phyloP scores from a whole-genome alignment of 768 basidiomycete genomes.

The Pleurotus djamor region DNA sequence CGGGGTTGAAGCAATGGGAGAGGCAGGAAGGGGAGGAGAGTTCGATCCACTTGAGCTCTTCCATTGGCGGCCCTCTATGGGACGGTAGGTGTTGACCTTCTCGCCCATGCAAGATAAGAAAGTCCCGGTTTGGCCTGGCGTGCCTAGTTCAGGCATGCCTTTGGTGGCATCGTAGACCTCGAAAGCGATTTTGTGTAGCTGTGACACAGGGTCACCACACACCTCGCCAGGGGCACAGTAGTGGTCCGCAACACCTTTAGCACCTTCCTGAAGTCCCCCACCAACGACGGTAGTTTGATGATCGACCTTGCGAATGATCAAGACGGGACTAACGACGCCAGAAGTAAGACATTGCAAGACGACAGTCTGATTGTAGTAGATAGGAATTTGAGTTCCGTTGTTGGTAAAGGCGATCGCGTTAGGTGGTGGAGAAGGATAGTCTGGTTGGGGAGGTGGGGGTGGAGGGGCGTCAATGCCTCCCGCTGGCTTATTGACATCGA shows the following conservation, averaged over 20 bases:
- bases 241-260: conserved; percentile 81
- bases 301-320: conserved; percentile 94
- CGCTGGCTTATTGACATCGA: conserved; percentile 84
- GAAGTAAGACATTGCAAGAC: conserved; percentile 94
- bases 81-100: conserved; percentile 89
- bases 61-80: conserved; percentile 83
- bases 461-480: conserved; percentile 76
- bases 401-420: conserved; percentile 86
- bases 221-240: conserved; percentile 84
- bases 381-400: conserved; percentile 82
- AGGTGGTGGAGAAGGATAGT: conserved; percentile 90
- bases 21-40: conserved; percentile 64
- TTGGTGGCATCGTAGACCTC: conserved; percentile 80
- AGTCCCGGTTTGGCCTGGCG: conserved; percentile 74
- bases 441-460: conserved; percentile 80
- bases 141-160: conserved; percentile 70
- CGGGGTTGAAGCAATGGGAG: conserved; percentile 67
- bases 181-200: conserved; percentile 94
- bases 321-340: conserved; percentile 88
- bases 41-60: conserved; percentile 45
- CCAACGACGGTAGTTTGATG: conserved; percentile 88
- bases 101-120: conserved; percentile 93
- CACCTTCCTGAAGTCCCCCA: conserved; percentile 85
- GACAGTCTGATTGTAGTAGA: conserved; percentile 97
- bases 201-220: conserved; percentile 92